A percentile compares a stretch with the other conserved stretches of the same genome.
Evolutionary conservation across 495 filamentous ascomycete genomes (phyloP).

Genomic region (Penicillium verhagenii): DNA sequence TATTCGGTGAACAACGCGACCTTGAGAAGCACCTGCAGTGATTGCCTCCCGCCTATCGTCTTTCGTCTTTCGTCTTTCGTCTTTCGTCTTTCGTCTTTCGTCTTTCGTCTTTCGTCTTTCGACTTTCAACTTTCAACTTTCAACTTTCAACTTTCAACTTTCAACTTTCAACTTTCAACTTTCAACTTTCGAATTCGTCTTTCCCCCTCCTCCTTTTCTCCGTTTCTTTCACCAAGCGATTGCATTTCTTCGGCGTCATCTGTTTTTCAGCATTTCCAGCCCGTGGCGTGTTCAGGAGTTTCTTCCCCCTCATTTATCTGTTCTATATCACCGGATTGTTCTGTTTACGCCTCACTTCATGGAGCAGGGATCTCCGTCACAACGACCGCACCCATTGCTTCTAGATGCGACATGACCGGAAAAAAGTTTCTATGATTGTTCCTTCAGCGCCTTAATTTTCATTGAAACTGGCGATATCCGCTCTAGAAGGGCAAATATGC

Average conservation of each 20-base stretch:
- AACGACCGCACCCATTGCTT: slow-evolving; percentile 11
- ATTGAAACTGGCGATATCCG: slow-evolving; percentile 11
- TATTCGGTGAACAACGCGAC: slow-evolving; percentile 86
- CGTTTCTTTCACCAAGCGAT: slow-evolving; percentile 30
- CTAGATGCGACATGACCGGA: slow-evolving; percentile 16
- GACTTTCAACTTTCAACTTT: no score
- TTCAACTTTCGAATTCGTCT: slow-evolving; percentile 1
- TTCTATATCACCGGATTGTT: not conserved
- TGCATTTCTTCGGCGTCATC: slow-evolving; percentile 42
- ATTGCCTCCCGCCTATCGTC: not conserved
- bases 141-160: no score
- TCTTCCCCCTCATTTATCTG: slow-evolving; percentile 8
- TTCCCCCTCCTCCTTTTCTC: slow-evolving; percentile 5
- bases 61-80: no score
- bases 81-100: no score
- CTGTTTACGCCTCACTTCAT: not conserved
- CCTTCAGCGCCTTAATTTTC: slow-evolving; percentile 3
- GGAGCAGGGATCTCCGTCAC: slow-evolving; percentile 8
- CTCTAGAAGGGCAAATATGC: slow-evolving; percentile 9
- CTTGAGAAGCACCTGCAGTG: slow-evolving; percentile 37
- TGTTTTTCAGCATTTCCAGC: slow-evolving; percentile 29
- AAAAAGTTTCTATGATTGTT: slow-evolving; percentile 22
- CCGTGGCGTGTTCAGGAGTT: slow-evolving; percentile 31
- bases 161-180: not conserved
- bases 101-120: no score